phyloP scores from a whole-genome alignment of 2,329 filamentous ascomycete species.

The Fusarium sp. region DNA sequence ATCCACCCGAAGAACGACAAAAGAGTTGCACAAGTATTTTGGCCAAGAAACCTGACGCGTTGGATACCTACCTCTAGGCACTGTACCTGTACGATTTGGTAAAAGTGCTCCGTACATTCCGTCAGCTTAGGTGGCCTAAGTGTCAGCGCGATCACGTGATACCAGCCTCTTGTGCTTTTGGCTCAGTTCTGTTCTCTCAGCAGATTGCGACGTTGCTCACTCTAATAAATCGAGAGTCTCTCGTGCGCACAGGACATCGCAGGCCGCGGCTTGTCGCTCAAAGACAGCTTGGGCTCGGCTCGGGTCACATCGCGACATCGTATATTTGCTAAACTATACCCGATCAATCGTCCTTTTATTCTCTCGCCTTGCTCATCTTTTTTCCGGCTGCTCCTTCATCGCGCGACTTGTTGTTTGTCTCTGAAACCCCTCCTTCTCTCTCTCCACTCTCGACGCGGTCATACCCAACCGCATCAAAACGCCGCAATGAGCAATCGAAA shows the following conservation, averaged over 20 bases:
- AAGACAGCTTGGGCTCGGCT: conserved; percentile 46
- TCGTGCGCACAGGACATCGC: conserved; percentile 47
- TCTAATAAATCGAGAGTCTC: conserved; percentile 41
- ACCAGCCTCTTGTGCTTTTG: conserved; percentile 37
- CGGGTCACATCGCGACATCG: conserved; percentile 40
- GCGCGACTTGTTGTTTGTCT: conserved; percentile 36
- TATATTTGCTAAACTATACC: conserved; percentile 5
- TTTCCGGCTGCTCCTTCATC: conserved; percentile 11
- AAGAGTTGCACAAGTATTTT: conserved; percentile 9
- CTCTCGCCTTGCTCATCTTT: background rate
- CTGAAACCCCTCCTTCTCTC: conserved; percentile 46
- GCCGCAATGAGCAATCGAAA: conserved; percentile 57
- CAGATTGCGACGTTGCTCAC: conserved; percentile 46
- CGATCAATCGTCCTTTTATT: conserved; percentile 9
- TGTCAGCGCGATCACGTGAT: conserved; percentile 37
- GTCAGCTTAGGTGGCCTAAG: conserved; percentile 37
- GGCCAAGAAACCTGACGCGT: conserved; percentile 24
- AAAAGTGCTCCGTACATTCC: conserved; percentile 11
- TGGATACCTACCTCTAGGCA: conserved; percentile 1
- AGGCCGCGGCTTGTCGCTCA: conserved; percentile 47
- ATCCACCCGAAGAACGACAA: background rate
- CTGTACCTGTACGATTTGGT: background rate
- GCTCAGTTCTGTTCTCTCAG: conserved; percentile 38
- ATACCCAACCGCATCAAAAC: conserved; percentile 37
- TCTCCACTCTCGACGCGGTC: conserved; percentile 43